Evolutionary conservation across 176 grass and related monocot genomes (phyloP).

Genomic region (Metroxylon sagu): DNA sequence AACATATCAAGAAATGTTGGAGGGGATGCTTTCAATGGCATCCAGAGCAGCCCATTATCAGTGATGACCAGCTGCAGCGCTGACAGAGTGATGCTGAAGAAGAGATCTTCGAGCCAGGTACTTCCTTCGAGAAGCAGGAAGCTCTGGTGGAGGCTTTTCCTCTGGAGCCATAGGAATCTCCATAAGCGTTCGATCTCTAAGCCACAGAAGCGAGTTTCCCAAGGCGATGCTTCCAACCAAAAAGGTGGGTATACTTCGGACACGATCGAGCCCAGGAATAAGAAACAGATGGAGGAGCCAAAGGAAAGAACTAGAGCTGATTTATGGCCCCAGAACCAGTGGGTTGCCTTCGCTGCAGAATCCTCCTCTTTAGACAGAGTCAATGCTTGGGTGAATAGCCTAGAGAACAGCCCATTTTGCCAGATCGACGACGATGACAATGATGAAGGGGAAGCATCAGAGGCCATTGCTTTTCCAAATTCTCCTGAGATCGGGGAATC

Average conservation of each 20-base stretch:
- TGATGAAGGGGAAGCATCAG: neutral
- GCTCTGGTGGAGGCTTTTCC: conserved; percentile 68
- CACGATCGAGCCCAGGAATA: conserved; percentile 37
- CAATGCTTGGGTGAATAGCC: conserved; percentile 84
- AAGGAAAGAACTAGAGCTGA: neutral
- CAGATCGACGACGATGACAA: conserved; percentile 11
- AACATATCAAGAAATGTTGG: conserved; percentile 1
- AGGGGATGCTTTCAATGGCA: conserved; percentile 7
- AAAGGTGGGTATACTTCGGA: conserved; percentile 72
- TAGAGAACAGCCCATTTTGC: conserved; percentile 25
- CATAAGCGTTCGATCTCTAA: conserved; percentile 20
- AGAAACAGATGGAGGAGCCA: conserved; percentile 20
- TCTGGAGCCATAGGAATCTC: conserved; percentile 73
- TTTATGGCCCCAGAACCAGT: conserved; percentile 30
- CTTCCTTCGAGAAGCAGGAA: conserved; percentile 80
- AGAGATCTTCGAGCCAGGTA: conserved; percentile 64
- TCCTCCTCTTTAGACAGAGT: conserved; percentile 56
- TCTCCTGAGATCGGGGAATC: conserved; percentile 42
- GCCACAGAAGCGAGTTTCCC: neutral
- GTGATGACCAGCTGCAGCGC: conserved; percentile 50
- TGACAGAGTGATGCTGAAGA: conserved; percentile 64
- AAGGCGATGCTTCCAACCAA: conserved; percentile 2
- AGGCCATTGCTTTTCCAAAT: neutral
- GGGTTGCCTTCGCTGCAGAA: conserved; percentile 57
- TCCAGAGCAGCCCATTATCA: conserved; percentile 47